Evolutionary conservation across 2,329 filamentous ascomycete genomes (phyloP).

Genomic region (Epicoccum nigrum): DNA sequence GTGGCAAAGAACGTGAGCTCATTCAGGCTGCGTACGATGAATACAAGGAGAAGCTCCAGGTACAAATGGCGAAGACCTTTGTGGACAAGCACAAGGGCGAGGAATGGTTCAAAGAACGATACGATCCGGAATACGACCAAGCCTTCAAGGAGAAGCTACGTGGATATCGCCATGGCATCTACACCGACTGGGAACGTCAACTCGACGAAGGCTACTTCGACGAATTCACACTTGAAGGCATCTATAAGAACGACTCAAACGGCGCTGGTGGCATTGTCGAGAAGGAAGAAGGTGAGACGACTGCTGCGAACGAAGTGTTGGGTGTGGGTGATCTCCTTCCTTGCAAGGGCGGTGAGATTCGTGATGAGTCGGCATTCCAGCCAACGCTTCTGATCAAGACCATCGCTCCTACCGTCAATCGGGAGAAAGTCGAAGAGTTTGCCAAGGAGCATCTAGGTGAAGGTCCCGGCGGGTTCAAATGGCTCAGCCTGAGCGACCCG

Average conservation of each 20-base stretch:
- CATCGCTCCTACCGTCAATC: slow-evolving; percentile 92
- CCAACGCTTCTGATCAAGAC: slow-evolving; percentile 98
- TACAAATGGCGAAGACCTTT: slow-evolving; percentile 83
- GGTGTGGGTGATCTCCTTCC: slow-evolving; percentile 91
- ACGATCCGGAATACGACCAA: slow-evolving; percentile 81
- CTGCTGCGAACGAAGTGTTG: slow-evolving; percentile 87
- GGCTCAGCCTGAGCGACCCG: slow-evolving; percentile 93
- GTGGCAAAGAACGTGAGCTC: slow-evolving; percentile 77
- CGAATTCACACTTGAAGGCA: slow-evolving; percentile 90
- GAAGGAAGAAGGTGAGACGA: slow-evolving; percentile 94
- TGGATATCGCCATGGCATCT: slow-evolving; percentile 78
- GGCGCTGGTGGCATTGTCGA: slow-evolving; percentile 84
- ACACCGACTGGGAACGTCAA: slow-evolving; percentile 88
- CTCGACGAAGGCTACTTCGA: slow-evolving; percentile 86
- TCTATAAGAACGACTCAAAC: slow-evolving; percentile 91
- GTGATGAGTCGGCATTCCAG: slow-evolving; percentile 85
- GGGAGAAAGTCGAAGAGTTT: slow-evolving; percentile 90
- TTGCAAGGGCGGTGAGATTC: slow-evolving; percentile 79
- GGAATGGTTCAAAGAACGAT: slow-evolving; percentile 97
- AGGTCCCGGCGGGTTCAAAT: slow-evolving; percentile 89
- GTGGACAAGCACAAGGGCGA: slow-evolving; percentile 92
- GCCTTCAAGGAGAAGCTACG: slow-evolving; percentile 76
- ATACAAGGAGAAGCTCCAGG: slow-evolving; percentile 69
- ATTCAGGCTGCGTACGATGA: slow-evolving; percentile 73
- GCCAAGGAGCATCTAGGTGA: slow-evolving; percentile 94